Evolutionary conservation across 371 early-diverging fungal species (phyloP).

Genomic region (Syncephalastrum monosporum): DNA sequence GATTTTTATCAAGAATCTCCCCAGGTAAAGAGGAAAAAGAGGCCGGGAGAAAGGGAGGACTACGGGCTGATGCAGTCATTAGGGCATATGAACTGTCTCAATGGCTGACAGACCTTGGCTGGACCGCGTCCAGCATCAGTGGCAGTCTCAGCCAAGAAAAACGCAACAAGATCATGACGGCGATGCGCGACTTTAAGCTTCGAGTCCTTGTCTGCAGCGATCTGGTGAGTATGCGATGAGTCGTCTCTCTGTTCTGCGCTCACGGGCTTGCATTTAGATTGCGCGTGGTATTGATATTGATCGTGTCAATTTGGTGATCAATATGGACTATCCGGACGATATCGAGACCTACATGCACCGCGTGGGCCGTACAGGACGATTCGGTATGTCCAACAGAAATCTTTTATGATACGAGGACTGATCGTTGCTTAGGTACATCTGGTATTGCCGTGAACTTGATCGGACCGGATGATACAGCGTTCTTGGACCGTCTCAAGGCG

Average conservation of each 20-base stretch:
- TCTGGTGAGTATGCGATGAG: conserved; percentile 44
- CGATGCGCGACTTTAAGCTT: conserved; percentile 64
- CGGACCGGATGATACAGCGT: conserved; percentile 29
- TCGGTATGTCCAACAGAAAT: conserved; percentile 56
- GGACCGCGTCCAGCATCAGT: conserved; percentile 56
- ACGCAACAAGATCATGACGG: conserved; percentile 61
- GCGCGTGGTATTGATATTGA: conserved; percentile 98
- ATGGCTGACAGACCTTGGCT: conserved; percentile 58
- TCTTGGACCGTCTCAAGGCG: conserved; percentile 20
- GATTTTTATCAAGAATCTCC: conserved; percentile 60
- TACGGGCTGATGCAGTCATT: not conserved
- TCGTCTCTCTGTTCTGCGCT: not conserved
- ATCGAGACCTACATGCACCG: conserved; percentile 97
- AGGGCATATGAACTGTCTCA: conserved; percentile 53
- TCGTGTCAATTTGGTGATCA: conserved; percentile 97
- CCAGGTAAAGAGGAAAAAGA: conserved; percentile 16
- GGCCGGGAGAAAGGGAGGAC: too few relatives aligned
- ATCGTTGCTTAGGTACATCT: conserved; percentile 33
- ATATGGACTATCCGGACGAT: conserved; percentile 92
- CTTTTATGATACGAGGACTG: too few relatives aligned
- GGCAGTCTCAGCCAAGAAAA: conserved; percentile 55
- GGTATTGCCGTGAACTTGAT: conserved; percentile 45
- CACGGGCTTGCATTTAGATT: conserved; percentile 39
- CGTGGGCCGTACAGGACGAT: conserved; percentile 99
- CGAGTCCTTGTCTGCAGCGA: conserved; percentile 80